These are phyloP conservation scores for Conticribra guillardii DNA, from an alignment of 108 stramenopile species.

Conservation along the genomic window DNA sequence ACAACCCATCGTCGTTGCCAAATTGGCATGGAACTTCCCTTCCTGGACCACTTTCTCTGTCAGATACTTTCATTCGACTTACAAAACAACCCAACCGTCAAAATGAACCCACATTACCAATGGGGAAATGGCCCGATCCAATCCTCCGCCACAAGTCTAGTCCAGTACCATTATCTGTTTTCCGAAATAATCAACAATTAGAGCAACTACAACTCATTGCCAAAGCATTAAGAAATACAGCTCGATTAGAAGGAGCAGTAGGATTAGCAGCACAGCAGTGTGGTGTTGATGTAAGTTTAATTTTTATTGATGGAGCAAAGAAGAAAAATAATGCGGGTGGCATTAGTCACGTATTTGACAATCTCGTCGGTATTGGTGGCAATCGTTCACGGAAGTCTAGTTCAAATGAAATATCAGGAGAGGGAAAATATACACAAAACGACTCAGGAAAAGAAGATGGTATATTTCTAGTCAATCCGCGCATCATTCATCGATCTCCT, in stretches of 20 bases:
- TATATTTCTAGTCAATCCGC: slow-evolving; percentile 73
- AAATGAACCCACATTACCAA: slow-evolving; percentile 28
- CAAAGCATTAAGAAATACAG: slow-evolving; percentile 58
- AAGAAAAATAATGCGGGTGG: background rate
- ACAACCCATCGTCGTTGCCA: slow-evolving; percentile 15
- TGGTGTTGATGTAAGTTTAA: slow-evolving; percentile 76
- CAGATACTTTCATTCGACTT: slow-evolving; percentile 22
- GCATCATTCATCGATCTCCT: slow-evolving; percentile 67
- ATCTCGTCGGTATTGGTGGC: background rate
- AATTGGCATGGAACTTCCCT: slow-evolving; percentile 39
- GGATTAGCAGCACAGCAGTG: slow-evolving; percentile 89
- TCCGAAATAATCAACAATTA: slow-evolving; percentile 6
- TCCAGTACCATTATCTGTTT: slow-evolving; percentile 29
- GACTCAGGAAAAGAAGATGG: slow-evolving; percentile 14
- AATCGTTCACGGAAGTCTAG: background rate
- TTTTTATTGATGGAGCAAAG: slow-evolving; percentile 54
- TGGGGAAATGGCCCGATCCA: slow-evolving; percentile 87
- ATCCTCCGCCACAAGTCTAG: slow-evolving; percentile 62
- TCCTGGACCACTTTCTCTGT: slow-evolving; percentile 25
- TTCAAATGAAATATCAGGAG: too few species aligned
- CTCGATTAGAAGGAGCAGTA: slow-evolving; percentile 63
- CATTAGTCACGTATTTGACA: background rate
- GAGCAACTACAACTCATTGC: slow-evolving; percentile 37
- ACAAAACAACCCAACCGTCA: background rate
- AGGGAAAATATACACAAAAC: too few species aligned